Base-by-base conservation (phyloP, 345 rosid genomes). In the Acer yangbiense region DNA sequence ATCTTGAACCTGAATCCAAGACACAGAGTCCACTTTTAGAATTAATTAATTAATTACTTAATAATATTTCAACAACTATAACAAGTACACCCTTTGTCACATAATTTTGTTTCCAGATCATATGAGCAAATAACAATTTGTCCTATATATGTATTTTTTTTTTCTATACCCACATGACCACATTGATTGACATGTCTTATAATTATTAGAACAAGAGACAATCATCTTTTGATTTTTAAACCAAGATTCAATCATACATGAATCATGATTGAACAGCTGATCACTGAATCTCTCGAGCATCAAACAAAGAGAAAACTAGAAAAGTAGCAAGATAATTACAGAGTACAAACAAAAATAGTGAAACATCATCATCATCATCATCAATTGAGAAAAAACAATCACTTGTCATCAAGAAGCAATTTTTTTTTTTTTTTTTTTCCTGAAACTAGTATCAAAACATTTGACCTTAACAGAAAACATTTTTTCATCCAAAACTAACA, bases 1-100 rank as follows among this genome's bases (percentile, higher is more conserved):
- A 83, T 76, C 87, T 83, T 69, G 86, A 65, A 39, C 90, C 91
- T 87, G 64, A 35, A 71, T 21, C 41, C 69, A 60, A 55, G 29
- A n/a, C 17, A 39, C 35, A 16, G 6, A 32, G 4, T 35, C 39
- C 46, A 43, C 46, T 43, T 8, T 43, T 43, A 43, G 11, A 43
- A 43, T 4, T 35, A 35, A 35, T 35, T 35, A 43, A 9, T 4
- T 35, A 4, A 35, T 35, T 35, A n/a, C n/a, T n/a, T n/a, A 4
- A 35, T 35, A 35, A 35, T 35, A 35, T 35, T 35, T 35, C 39
- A 35, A 35, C 39, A 35, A 35, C 39, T 35, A 35, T 35, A 35
- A 35, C 39, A 35, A 35, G 0, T 35, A 32, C 35, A 35, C 39
- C 39, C 39, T 35, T 35, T 7, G 12, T 25, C 1, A 14, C n/a